Evolutionary conservation across 345 rosid species (phyloP), one percentile per base, ranked within the genome.

Genomic region (Euphorbia tirucalli): DNA sequence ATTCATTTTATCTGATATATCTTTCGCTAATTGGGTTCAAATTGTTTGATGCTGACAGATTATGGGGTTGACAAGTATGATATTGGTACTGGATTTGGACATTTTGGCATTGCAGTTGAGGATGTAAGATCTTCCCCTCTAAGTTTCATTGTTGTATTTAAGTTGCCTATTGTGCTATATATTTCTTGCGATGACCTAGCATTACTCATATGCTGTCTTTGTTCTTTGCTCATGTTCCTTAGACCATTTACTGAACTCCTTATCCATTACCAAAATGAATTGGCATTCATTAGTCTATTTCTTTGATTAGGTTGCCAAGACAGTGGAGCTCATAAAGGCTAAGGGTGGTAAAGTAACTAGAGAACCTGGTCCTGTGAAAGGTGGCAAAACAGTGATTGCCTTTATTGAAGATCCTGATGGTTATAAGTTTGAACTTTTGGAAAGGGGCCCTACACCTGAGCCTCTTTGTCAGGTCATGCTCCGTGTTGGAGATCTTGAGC

Each of bases 381-480:
- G 96, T 73, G 97, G 98, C 44, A 89, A 60, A n/a, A 88, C 96
- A 35, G 86, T 92, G 7, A 92, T 93, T 61, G 99, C 99, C 35
- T 95, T 93, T 81, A 78, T 92, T 66, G 97, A 92, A 84, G 97
- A 94, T 84, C 97, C 97, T 64, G 97, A 92, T 82, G 99, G 98
- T 79, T 95, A 92, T 79, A 92, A 89, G 80, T 95, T 95, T 84
- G 99, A 95, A 78, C 90, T 95, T 56, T 78, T 95, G 82, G 98
- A 95, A 82, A 95, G 99, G 77, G 96, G 90, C 60, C 94, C 97
- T 69, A 95, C 99, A 39, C 99, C 98, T 7, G 99, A 95, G 83
- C 99, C 99, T 39, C 76, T 95, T 49, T 95, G 99, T 81, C 98
- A 95, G 86, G 97, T 95, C 75, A 95, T 95, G 99, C 97, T 95